These are phyloP conservation scores for Ophiostoma novo-ulmi DNA, from an alignment of 2,329 filamentous ascomycete genomes.

Conservation along the genomic window DNA sequence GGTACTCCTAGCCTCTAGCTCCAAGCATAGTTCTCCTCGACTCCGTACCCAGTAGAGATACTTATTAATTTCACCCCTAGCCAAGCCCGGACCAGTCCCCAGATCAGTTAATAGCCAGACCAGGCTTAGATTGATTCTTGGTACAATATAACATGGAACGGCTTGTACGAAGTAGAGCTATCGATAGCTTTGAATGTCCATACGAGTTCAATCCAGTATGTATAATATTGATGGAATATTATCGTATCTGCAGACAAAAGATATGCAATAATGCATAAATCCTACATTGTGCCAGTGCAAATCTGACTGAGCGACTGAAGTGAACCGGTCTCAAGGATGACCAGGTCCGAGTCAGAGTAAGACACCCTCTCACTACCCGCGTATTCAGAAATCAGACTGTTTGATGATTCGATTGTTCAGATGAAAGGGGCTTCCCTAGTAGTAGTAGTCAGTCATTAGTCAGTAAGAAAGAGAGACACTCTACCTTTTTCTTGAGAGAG, in stretches of 20 bases:
- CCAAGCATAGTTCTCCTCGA: too few species aligned
- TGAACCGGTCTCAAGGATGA: background rate
- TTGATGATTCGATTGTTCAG: background rate
- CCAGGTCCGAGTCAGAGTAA: background rate
- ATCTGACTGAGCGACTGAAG: too few species aligned
- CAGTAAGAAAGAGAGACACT: background rate
- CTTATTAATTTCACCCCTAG: conserved; percentile 1
- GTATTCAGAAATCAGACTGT: background rate
- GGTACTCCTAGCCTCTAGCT: conserved; percentile 1
- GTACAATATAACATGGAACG: background rate
- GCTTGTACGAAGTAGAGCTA: background rate
- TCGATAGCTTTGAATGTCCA: conserved; percentile 6
- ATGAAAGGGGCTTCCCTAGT: background rate
- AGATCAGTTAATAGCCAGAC: background rate
- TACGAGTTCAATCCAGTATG: background rate
- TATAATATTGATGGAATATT: background rate
- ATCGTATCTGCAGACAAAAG: too few species aligned
- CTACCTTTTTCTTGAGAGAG: background rate
- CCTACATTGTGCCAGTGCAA: too few species aligned
- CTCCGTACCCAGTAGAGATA: background rate
- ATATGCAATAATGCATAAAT: too few species aligned
- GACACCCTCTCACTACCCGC: background rate
- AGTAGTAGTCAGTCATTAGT: background rate
- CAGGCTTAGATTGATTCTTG: too few species aligned
- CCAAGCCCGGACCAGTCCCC: background rate